phyloP scores from a whole-genome alignment of 768 basidiomycete genomes.

The Candolleomyces efflorescens region DNA sequence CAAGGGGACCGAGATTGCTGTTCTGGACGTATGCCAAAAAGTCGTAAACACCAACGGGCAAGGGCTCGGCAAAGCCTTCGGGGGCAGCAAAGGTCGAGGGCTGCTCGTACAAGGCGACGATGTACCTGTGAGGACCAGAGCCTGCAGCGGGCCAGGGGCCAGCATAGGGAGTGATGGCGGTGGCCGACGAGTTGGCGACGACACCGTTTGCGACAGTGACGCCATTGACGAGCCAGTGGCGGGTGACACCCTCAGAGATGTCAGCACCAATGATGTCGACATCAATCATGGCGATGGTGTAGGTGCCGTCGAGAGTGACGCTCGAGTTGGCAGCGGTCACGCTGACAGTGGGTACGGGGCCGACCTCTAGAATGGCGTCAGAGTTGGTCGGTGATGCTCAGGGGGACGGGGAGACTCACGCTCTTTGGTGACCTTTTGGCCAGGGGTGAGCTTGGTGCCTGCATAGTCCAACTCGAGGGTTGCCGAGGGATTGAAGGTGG shows the following conservation, averaged over 20 bases:
- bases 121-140: constrained; percentile 67
- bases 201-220: constrained; percentile 44
- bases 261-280: constrained; percentile 64
- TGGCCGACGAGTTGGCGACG: constrained; percentile 42
- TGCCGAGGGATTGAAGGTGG: constrained; percentile 59
- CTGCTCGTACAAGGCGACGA: constrained; percentile 61
- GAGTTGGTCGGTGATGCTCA: neutral
- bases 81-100: constrained; percentile 61
- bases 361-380: constrained; percentile 43
- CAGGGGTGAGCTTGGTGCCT: constrained; percentile 48
- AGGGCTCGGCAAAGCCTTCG: constrained; percentile 43
- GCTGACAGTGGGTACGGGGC: constrained; percentile 48
- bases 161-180: constrained; percentile 59
- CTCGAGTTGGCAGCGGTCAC: constrained; percentile 43
- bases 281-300: constrained; percentile 74
- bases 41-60: constrained; percentile 52
- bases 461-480: constrained; percentile 50
- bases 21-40: constrained; percentile 54
- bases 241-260: constrained; percentile 53
- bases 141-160: constrained; percentile 68
- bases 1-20: constrained; percentile 52
- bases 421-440: constrained; percentile 52
- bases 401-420: constrained; percentile 37
- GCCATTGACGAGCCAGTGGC: constrained; percentile 79
- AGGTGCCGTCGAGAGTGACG: constrained; percentile 38